Evolutionary conservation across 805 yeast species (phyloP).

Genomic region (Candida alai): DNA sequence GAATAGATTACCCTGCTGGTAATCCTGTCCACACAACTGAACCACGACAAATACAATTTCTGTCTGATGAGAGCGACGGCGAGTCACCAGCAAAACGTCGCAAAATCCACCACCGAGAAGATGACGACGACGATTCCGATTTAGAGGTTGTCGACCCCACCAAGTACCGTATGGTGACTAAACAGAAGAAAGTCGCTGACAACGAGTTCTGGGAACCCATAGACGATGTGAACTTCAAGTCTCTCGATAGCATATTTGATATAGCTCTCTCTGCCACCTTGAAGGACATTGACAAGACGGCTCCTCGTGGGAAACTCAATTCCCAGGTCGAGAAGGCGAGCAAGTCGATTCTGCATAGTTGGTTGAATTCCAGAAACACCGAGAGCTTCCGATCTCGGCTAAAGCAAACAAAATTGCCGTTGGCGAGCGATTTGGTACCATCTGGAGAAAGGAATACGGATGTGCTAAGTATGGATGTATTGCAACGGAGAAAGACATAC

Average conservation of each 20-base stretch:
- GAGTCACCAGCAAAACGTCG: too few relatives aligned
- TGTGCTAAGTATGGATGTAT: conserved; percentile 23
- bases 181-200: too few relatives aligned
- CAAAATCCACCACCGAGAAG: too few relatives aligned
- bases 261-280: conserved; percentile 24
- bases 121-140: neutral
- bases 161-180: neutral
- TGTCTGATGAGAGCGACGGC: too few relatives aligned
- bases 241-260: conserved; percentile 22
- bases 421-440: conserved; percentile 15
- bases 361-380: conserved; percentile 19
- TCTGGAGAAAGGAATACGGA: conserved; percentile 11
- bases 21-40: too few relatives aligned
- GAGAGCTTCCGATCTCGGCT: conserved; percentile 25
- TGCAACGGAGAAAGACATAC: conserved; percentile 20
- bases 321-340: conserved; percentile 21
- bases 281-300: conserved; percentile 16
- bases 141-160: neutral
- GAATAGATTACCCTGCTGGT: too few relatives aligned
- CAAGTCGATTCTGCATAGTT: conserved; percentile 18
- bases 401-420: conserved; percentile 24
- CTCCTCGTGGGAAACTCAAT: conserved; percentile 6
- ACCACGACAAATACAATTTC: too few relatives aligned
- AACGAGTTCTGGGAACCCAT: conserved; percentile 28
- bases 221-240: conserved; percentile 11